Conservation (phyloP, 257 asterid species). For the Leonotis leonurus region DNA sequence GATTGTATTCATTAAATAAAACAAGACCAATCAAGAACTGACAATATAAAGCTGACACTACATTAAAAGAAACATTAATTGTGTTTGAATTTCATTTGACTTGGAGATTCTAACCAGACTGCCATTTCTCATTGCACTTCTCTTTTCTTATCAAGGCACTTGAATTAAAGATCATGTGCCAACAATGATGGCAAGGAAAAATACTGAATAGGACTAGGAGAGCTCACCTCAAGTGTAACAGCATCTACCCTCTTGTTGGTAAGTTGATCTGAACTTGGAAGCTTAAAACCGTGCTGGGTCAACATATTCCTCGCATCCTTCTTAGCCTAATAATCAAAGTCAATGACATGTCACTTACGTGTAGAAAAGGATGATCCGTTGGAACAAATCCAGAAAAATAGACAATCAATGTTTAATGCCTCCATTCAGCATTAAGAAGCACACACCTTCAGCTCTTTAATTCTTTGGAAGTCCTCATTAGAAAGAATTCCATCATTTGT, state of each 20-base stretch:
- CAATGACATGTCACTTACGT: slow-evolving; percentile 10
- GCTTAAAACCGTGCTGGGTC: slow-evolving; percentile 66
- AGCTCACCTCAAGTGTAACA: slow-evolving; percentile 64
- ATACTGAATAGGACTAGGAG: not conserved
- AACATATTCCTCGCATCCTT: slow-evolving; percentile 54
- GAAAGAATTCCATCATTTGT: slow-evolving; percentile 72
- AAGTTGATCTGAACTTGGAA: slow-evolving; percentile 70
- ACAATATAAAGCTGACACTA: not conserved
- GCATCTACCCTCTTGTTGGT: slow-evolving; percentile 73
- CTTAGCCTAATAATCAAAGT: slow-evolving; percentile 51
- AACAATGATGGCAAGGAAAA: not conserved
- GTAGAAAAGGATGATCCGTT: not conserved
- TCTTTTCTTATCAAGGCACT: not conserved
- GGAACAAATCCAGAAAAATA: not conserved
- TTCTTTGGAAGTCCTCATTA: slow-evolving; percentile 84
- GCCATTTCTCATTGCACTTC: not conserved
- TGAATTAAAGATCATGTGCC: not conserved
- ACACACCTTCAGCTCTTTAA: slow-evolving; percentile 76
- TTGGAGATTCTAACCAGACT: not conserved
- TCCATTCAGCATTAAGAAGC: slow-evolving; percentile 2
- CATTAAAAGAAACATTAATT: not conserved
- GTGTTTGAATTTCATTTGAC: not conserved
- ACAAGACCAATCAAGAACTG: not conserved
- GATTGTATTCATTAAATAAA: not conserved
- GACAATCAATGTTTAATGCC: not conserved